phyloP scores from a whole-genome alignment of 2,329 filamentous ascomycete genomes.

The Trichocomaceae sp. region DNA sequence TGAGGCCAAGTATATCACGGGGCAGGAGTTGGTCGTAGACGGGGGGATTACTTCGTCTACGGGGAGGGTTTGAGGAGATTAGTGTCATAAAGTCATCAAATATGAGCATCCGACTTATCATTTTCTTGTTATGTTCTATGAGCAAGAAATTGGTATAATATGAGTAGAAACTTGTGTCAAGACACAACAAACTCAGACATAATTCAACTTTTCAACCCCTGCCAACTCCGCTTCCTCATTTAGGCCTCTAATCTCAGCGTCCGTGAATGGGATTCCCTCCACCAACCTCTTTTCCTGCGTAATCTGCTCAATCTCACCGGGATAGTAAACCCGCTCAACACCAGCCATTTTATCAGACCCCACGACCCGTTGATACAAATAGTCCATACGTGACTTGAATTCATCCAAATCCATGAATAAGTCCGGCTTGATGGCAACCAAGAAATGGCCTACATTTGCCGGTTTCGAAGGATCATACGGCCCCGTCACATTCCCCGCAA shows the following conservation, averaged over 20 bases:
- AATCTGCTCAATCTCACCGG: constrained; percentile 52
- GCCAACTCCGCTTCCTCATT: constrained; percentile 46
- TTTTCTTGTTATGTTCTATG: no score
- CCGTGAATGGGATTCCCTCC: constrained; percentile 46
- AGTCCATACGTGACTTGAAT: constrained; percentile 57
- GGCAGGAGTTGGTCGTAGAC: constrained; percentile 51
- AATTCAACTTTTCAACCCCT: constrained; percentile 21
- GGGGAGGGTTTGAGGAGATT: neutral
- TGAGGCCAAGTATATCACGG: constrained; percentile 65
- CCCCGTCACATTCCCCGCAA: constrained; percentile 67
- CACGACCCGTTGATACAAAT: constrained; percentile 50
- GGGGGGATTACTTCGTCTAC: constrained; percentile 10
- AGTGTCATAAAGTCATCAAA: no score
- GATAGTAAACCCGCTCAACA: constrained; percentile 52
- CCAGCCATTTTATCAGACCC: constrained; percentile 48
- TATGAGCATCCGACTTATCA: no score
- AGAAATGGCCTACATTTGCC: constrained; percentile 67
- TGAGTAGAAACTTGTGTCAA: no score
- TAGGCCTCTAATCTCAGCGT: constrained; percentile 44
- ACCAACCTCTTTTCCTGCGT: constrained; percentile 36
- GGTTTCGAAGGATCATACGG: constrained; percentile 66
- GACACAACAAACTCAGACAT: neutral
- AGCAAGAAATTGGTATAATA: no score
- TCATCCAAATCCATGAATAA: constrained; percentile 65
- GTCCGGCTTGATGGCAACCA: constrained; percentile 66